These are phyloP conservation scores for Termitomyces sp. DNA, from an alignment of 768 basidiomycete genomes.

Conservation along the genomic window DNA sequence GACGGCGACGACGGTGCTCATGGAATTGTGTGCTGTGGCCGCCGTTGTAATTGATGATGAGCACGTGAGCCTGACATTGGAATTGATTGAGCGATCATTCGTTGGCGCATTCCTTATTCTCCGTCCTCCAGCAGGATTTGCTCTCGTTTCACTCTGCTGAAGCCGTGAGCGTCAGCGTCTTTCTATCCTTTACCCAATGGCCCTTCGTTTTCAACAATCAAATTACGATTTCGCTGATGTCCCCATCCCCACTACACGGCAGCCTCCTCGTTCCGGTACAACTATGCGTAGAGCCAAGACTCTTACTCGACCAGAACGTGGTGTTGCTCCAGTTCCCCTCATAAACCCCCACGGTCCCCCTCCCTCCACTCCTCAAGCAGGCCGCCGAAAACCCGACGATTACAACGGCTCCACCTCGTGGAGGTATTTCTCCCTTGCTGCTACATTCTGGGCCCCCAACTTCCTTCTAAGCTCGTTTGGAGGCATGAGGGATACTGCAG, in stretches of 20 bases:
- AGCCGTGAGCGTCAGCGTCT: conserved; percentile 10
- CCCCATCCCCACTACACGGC: conserved; percentile 61
- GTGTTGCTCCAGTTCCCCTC: conserved; percentile 90
- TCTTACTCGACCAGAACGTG: conserved; percentile 90
- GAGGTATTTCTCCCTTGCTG: conserved; percentile 71
- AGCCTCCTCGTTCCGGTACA: conserved; percentile 45
- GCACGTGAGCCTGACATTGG: not conserved
- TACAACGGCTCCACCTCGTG: conserved; percentile 58
- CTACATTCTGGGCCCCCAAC: conserved; percentile 90
- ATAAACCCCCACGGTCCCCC: conserved; percentile 72
- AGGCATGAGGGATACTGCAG: conserved; percentile 73
- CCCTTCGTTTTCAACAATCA: conserved; percentile 48
- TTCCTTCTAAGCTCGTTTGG: conserved; percentile 68
- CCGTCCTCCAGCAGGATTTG: conserved; percentile 19
- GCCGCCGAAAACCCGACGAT: conserved; percentile 22
- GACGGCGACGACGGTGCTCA: not conserved
- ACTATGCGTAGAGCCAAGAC: conserved; percentile 90
- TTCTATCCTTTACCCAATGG: conserved; percentile 31
- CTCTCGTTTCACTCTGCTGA: conserved; percentile 16
- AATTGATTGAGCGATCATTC: conserved; percentile 9
- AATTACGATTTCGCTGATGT: conserved; percentile 54
- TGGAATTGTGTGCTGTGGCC: not conserved
- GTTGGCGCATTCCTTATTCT: conserved; percentile 8
- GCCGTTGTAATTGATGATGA: not conserved
- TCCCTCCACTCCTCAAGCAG: conserved; percentile 27